Base-by-base conservation (phyloP, 2,329 filamentous ascomycete genomes). In the Xylariaceae sp. region DNA sequence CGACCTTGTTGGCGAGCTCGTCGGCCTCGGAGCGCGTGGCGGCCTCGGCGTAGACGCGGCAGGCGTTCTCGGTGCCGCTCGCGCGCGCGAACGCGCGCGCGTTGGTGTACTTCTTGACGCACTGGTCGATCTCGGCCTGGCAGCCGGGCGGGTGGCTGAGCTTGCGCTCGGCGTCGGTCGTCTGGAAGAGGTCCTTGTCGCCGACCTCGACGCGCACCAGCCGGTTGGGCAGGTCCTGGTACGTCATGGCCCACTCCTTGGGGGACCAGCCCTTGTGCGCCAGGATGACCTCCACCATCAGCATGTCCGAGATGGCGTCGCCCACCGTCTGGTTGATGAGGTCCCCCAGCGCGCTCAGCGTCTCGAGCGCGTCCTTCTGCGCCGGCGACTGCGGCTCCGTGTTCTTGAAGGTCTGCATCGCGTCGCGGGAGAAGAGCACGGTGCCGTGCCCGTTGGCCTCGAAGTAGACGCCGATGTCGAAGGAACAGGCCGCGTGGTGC, bases 361-460 rank as follows among this genome's bases (percentile, higher is more conserved):
- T 88, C 35, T 94, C 84, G 11, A 96, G 75, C 2, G 90, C 86
- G 49, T 87, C 83, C 56, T 90, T 84, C 60, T 96, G 89, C 5
- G 86, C 90, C 1, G 92, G 90, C 0, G 87, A 94, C 59, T 93
- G 82, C 5, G 92, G 89, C 55, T 87, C 75, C 40, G 83, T 82
- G 50, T 77, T 82, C 46, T 72, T 73, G 64, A 98, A 93, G 31
- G 76, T 72, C 48, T 82, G 80, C 29, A 90, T 67, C 4, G 90
- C 90, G 39, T 85, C 79, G 37, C 83, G 76, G 1, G 86, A 94
- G 70, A 98, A 98, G 35, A 96, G 80, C 22, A 96, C 83, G 8
- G 92, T 98, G 45, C 92, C 92, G 61, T 98, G 92, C 19, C 92
- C 92, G 57, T 98, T 98, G 45, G 92, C 92, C 67, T 98, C 92